phyloP scores from a whole-genome alignment of 352 stramenopile species.

The Aphanomyces stellatus region DNA sequence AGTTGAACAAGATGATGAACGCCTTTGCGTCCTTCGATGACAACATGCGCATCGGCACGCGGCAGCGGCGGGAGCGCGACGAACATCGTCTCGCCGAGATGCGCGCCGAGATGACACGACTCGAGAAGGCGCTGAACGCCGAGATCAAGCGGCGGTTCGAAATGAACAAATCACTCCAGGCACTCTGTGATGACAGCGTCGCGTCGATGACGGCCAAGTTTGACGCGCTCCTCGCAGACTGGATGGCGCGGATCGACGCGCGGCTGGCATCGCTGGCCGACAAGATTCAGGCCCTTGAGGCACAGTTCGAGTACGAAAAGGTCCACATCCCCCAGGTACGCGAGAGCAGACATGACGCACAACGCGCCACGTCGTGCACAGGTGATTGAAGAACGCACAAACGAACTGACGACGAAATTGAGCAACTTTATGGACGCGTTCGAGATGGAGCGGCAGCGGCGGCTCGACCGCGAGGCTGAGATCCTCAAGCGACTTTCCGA shows the following conservation, averaged over 20 bases:
- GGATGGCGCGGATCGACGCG: constrained; percentile 62
- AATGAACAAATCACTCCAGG: constrained; percentile 90
- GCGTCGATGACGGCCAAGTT: constrained; percentile 75
- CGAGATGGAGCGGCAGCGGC: constrained; percentile 72
- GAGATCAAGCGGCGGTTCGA: constrained; percentile 93
- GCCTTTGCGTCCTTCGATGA: constrained; percentile 82
- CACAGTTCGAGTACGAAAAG: constrained; percentile 78
- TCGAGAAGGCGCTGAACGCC: constrained; percentile 87
- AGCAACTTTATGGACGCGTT: constrained; percentile 85
- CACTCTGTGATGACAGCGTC: constrained; percentile 85
- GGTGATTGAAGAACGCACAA: constrained; percentile 84
- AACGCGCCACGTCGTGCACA: constrained; percentile 14
- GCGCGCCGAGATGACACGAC: constrained; percentile 81
- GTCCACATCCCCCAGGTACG: constrained; percentile 61
- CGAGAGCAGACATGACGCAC: not conserved
- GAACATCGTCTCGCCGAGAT: constrained; percentile 90
- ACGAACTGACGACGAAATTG: constrained; percentile 85
- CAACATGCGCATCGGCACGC: constrained; percentile 77
- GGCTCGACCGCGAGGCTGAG: constrained; percentile 75
- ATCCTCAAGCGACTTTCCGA: constrained; percentile 88
- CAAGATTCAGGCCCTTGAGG: constrained; percentile 75
- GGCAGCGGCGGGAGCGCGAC: constrained; percentile 88
- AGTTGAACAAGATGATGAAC: constrained; percentile 78
- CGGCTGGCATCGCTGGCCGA: constrained; percentile 58
- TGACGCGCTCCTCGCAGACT: constrained; percentile 59